Conservation (phyloP, 768 basidiomycete genomes). For the Boletus speciosus region DNA sequence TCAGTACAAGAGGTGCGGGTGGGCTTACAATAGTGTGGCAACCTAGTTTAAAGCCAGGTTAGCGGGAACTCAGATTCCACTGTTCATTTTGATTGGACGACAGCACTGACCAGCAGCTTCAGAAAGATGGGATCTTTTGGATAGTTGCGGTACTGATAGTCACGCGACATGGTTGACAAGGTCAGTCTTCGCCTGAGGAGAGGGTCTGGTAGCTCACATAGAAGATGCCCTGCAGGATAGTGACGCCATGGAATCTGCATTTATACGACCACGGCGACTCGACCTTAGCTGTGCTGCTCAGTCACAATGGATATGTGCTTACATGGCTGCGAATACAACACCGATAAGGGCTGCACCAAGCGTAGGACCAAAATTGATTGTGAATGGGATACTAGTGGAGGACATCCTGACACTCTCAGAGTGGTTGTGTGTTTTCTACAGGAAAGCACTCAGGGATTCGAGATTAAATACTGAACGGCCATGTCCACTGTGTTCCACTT, state of each 20-base stretch:
- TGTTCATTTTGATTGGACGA: neutral
- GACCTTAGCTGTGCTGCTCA: neutral
- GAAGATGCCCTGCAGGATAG: neutral
- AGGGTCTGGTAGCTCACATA: neutral
- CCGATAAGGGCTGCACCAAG: neutral
- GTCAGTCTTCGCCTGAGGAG: neutral
- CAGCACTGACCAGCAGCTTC: neutral
- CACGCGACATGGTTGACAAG: neutral
- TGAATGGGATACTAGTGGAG: neutral
- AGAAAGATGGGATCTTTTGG: neutral
- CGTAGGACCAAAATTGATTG: neutral
- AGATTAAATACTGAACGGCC: no score
- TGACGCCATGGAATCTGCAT: neutral
- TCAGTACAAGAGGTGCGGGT: neutral
- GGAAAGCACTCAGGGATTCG: no score
- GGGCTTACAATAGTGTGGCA: neutral
- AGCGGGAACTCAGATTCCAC: neutral
- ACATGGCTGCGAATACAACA: neutral
- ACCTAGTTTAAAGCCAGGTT: neutral
- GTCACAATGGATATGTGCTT: neutral
- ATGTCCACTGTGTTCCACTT: no score
- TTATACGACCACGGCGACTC: neutral
- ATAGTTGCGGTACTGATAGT: neutral
- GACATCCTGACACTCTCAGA: neutral
- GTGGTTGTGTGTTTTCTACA: no score